phyloP scores from a whole-genome alignment of 441 rosid species.

The Daphne laureola region DNA sequence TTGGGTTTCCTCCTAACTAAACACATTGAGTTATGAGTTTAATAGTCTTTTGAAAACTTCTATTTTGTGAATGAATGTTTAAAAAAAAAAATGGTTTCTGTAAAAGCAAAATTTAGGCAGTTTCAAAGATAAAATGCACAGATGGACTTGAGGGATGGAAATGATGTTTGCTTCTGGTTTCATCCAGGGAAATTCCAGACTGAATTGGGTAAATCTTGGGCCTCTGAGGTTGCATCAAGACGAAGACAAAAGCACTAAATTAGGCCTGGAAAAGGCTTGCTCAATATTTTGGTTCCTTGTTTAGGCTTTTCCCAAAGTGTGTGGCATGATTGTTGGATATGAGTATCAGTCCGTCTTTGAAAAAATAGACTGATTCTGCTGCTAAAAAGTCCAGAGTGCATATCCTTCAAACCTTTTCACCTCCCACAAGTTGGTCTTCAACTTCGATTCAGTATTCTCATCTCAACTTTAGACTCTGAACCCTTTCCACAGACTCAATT shows the following conservation, averaged over 20 bases:
- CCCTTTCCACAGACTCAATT: too few relatives aligned
- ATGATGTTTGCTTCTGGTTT: too few relatives aligned
- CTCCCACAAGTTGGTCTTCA: too few relatives aligned
- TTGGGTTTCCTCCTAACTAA: background rate
- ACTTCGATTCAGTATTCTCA: too few relatives aligned
- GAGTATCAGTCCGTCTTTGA: too few relatives aligned
- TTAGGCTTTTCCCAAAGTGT: background rate
- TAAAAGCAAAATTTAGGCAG: background rate
- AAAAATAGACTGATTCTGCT: too few relatives aligned
- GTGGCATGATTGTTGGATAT: too few relatives aligned
- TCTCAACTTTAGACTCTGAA: too few relatives aligned
- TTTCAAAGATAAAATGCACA: too few relatives aligned
- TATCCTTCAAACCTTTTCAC: too few relatives aligned
- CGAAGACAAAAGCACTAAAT: conserved; percentile 36
- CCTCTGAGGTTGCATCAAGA: conserved; percentile 69
- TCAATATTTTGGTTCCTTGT: background rate
- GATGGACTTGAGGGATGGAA: too few relatives aligned
- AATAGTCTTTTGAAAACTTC: background rate
- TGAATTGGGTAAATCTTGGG: conserved; percentile 92
- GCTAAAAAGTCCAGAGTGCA: too few relatives aligned
- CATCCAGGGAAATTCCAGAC: conserved; percentile 87
- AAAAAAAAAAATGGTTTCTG: background rate
- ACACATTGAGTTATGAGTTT: background rate
- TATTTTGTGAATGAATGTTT: background rate
- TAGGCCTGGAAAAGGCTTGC: conserved; percentile 4